Evolutionary conservation across 2,329 filamentous ascomycete genomes (phyloP).

Genomic region (Blumeria graminis): DNA sequence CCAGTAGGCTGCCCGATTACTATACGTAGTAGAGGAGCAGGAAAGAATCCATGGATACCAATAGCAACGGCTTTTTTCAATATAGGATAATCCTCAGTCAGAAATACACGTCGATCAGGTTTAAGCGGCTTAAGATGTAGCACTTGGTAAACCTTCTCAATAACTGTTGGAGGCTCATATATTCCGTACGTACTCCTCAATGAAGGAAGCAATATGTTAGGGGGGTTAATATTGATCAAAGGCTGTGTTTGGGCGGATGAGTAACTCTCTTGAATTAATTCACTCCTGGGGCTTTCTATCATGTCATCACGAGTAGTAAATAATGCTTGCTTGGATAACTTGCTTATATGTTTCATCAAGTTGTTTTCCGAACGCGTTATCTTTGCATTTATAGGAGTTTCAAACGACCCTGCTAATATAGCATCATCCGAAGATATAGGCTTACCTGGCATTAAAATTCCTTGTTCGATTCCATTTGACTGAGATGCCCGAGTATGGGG

Average conservation of each 20-base stretch:
- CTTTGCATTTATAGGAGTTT: too few relatives aligned
- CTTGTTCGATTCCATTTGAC: too few relatives aligned
- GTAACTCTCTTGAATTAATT: too few relatives aligned
- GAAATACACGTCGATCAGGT: constrained; percentile 45
- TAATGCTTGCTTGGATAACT: too few relatives aligned
- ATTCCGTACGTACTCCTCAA: constrained; percentile 44
- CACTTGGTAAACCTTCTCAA: constrained; percentile 39
- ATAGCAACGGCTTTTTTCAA: constrained; percentile 78
- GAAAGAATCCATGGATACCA: constrained; percentile 84
- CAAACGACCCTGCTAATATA: too few relatives aligned
- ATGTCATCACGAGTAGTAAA: too few relatives aligned
- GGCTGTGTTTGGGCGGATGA: not conserved
- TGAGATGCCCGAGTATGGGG: too few relatives aligned
- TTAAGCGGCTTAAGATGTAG: constrained; percentile 30
- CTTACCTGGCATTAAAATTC: too few relatives aligned
- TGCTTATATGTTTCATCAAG: too few relatives aligned
- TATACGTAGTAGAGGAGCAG: constrained; percentile 62
- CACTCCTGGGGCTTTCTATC: too few relatives aligned
- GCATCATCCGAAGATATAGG: too few relatives aligned
- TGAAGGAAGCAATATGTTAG: constrained; percentile 44
- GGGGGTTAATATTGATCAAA: constrained; percentile 11
- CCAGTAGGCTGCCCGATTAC: constrained; percentile 89
- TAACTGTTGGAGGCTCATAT: constrained; percentile 42
- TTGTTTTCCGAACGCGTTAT: too few relatives aligned
- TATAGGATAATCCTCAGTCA: constrained; percentile 40